A percentile compares a stretch with the other conserved stretches of the same genome.
Conservation (phyloP, 164 flowering plant genomes). For the Aristolochia californica region DNA sequence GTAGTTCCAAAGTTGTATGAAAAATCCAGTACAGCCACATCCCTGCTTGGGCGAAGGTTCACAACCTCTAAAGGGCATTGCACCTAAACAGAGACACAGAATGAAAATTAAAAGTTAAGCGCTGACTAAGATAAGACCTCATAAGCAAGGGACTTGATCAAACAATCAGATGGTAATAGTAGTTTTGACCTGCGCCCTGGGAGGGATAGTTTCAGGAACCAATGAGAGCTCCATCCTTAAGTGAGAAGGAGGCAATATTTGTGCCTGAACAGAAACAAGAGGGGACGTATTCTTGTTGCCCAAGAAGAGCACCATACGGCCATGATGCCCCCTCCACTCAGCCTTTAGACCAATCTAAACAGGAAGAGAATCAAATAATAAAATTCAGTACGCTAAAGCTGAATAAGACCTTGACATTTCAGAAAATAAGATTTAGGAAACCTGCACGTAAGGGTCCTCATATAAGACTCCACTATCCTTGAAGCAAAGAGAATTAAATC, state of each 20-base stretch:
- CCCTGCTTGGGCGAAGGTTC: conserved; percentile 93
- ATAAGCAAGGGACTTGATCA: not conserved
- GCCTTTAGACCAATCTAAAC: conserved; percentile 90
- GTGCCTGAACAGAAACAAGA: conserved; percentile 73
- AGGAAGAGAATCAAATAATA: not conserved
- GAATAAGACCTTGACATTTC: not conserved
- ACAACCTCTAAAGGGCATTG: conserved; percentile 90
- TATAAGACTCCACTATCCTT: conserved; percentile 96
- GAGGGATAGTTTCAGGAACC: conserved; percentile 96
- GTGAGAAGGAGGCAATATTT: conserved; percentile 81
- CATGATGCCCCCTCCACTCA: conserved; percentile 90
- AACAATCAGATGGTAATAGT: conserved; percentile 1
- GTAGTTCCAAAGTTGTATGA: conserved; percentile 71
- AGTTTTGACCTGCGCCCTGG: conserved; percentile 84
- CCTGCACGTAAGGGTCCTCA: conserved; percentile 95
- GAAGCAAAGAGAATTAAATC: conserved; percentile 74
- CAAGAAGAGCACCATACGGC: conserved; percentile 88
- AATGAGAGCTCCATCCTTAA: conserved; percentile 75
- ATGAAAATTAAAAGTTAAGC: not conserved
- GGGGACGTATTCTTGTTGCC: conserved; percentile 94
- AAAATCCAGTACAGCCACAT: conserved; percentile 91
- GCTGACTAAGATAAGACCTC: not conserved
- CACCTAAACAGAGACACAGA: conserved; percentile 36
- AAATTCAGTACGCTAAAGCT: not conserved
- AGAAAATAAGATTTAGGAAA: conserved; percentile 6